Evolutionary conservation across 2,329 filamentous ascomycete genomes (phyloP).

Genomic region (Peltaster fructicola): DNA sequence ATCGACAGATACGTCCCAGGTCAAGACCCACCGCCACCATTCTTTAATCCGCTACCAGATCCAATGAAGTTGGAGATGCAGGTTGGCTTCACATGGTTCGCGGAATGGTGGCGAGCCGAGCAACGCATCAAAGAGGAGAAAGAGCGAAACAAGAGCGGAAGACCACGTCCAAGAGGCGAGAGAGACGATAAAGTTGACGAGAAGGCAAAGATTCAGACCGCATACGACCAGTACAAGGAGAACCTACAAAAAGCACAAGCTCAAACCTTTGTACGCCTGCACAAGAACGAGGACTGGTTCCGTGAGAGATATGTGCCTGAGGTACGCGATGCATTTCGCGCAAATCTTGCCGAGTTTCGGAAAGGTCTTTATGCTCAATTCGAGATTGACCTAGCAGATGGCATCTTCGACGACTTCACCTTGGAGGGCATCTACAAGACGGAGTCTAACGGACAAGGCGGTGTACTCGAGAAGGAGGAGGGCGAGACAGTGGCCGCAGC

Average conservation of each 20-base stretch:
- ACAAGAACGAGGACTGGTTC: slow-evolving; percentile 97
- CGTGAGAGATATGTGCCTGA: slow-evolving; percentile 83
- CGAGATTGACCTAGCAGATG: slow-evolving; percentile 70
- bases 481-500: slow-evolving; percentile 82
- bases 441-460: slow-evolving; percentile 74
- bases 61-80: slow-evolving; percentile 59
- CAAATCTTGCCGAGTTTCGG: slow-evolving; percentile 63
- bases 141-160: slow-evolving; percentile 51
- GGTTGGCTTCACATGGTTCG: slow-evolving; percentile 71
- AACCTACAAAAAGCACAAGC: slow-evolving; percentile 44
- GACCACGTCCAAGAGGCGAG: slow-evolving; percentile 42
- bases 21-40: slow-evolving; percentile 31
- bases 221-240: slow-evolving; percentile 49
- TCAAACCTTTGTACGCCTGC: slow-evolving; percentile 71
- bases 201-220: slow-evolving; percentile 56
- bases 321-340: slow-evolving; percentile 55
- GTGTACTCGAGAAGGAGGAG: slow-evolving; percentile 82
- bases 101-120: slow-evolving; percentile 73
- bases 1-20: slow-evolving; percentile 78
- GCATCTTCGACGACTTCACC: slow-evolving; percentile 85
- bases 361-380: slow-evolving; percentile 66
- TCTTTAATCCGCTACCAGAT: slow-evolving; percentile 51
- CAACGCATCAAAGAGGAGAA: slow-evolving; percentile 70
- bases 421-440: slow-evolving; percentile 87
- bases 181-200: slow-evolving; percentile 58